Base-by-base conservation (phyloP, 2,329 filamentous ascomycete genomes). In the Paramyrothecium roridum region DNA sequence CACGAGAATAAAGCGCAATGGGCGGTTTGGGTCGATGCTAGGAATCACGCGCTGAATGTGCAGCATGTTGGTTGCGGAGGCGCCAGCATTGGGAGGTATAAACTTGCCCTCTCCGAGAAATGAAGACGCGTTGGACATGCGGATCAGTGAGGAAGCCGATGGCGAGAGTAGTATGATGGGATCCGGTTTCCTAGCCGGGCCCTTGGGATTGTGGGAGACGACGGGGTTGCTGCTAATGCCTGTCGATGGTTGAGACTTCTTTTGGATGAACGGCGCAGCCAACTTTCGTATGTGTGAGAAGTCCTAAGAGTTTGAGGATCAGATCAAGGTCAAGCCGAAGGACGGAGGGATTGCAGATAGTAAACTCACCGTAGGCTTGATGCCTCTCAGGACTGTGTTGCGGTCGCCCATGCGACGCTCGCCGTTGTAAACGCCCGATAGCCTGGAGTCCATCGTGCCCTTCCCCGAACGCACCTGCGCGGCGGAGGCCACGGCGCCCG, bases 111-210 rank as follows among this genome's bases (percentile, higher is more conserved):
- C 83, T 70, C 93, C 88, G 61, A 99, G 88, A 80, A 99, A 98
- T 30, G 90, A 87, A 68, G 96, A 96, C 73, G 96, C 91, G 71
- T 99, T 99, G 53, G 91, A 90, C 84, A 98, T 91, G 70, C 93
- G 92, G 40, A 99, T 86, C 50, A 98, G 85, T 2, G 93, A 96
- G 2, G 93, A 97, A 12, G 93, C 95, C 2, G 93, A 98, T 1
- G 95, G 95, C 0, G 95, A 98, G 58, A 99, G 87, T 26, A 99
- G 87, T 70, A 99, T 97, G 74, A 99, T 99, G 50, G 95, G 95
- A 69, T 96, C 81, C 40, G 83, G 81, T 56, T 83, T 76, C 49
- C 80, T 76, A 48, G 71, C 67, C 30, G 78, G 75, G 13, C 68
- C 63, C 70, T 80, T 84, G 58, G 78, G 81, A 67, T 85, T 84